Evolutionary conservation across 2,329 filamentous ascomycete genomes (phyloP), one percentile per base, ranked within the genome.

Genomic region (Hypoxylon sp.): DNA sequence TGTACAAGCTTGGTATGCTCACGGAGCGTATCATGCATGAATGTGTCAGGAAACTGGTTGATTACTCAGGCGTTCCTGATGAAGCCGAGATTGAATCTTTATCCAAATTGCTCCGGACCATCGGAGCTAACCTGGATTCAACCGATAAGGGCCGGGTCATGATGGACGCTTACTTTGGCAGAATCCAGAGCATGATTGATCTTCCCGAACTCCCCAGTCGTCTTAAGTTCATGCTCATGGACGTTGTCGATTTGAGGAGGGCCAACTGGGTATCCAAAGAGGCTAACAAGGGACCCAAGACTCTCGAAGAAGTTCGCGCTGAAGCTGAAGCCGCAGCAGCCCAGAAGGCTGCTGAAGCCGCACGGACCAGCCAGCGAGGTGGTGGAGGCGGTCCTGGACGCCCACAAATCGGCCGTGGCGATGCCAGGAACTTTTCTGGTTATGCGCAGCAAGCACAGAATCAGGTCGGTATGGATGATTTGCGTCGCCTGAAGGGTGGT

Each of bases 1-100:
- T 99, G 50, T 99, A 97, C 89, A 99, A 98, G 87, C 90, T 99
- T 68, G 91, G 92, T 80, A 99, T 99, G 96, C 88, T 99, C 81
- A 99, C 96, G 69, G 93, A 98, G 81, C 93, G 95, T 80, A 99
- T 99, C 83, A 99, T 99, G 96, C 95, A 99, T 85, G 94, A 98
- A 82, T 99, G 96, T 87, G 94, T 99, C 29, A 91, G 94, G 84
- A 97, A 97, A 83, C 88, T 99, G 71, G 93, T 99, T 73, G 95
- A 99, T 83, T 98, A 97, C 81, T 92, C 95, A 78, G 94, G 93
- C 69, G 85, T 94, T 68, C 96, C 96, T 48, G 96, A 99, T 75
- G 96, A 99, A 83, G 93, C 95, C 59, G 94, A 98, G 80, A 92
- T 99, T 67, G 96, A 99, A 86, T 97, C 94, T 74, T 90, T 99